These are phyloP conservation scores for Lachancea cidri DNA, from an alignment of 805 yeast genomes.

Conservation along the genomic window DNA sequence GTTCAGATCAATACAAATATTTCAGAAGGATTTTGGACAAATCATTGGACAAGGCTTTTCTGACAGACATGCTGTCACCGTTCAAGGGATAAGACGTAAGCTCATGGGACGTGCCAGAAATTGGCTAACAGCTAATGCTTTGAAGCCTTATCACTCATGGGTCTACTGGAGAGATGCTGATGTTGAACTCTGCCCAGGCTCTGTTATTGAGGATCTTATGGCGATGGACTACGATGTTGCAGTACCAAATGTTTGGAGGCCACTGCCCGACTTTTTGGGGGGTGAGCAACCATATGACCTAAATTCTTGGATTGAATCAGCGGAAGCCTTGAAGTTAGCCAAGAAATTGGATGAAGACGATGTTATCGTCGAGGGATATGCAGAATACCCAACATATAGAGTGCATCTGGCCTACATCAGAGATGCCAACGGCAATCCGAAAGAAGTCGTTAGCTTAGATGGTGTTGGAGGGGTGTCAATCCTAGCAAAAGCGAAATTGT, in stretches of 20 bases:
- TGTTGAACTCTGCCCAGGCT: slow-evolving; percentile 75
- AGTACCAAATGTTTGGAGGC: slow-evolving; percentile 94
- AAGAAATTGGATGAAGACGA: slow-evolving; percentile 65
- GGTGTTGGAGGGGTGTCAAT: slow-evolving; percentile 89
- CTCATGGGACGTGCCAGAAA: slow-evolving; percentile 84
- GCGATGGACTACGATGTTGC: slow-evolving; percentile 62
- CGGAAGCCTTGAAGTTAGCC: slow-evolving; percentile 66
- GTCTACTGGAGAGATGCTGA: slow-evolving; percentile 90
- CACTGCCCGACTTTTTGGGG: slow-evolving; percentile 86
- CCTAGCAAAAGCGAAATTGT: slow-evolving; percentile 65
- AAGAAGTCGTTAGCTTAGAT: slow-evolving; percentile 65
- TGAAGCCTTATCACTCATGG: slow-evolving; percentile 84
- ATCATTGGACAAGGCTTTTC: slow-evolving; percentile 79
- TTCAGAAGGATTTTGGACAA: slow-evolving; percentile 79
- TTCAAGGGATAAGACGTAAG: slow-evolving; percentile 78
- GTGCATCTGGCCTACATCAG: slow-evolving; percentile 73
- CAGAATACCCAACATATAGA: slow-evolving; percentile 82
- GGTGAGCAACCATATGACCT: slow-evolving; percentile 89
- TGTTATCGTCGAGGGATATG: slow-evolving; percentile 84
- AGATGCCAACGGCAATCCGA: slow-evolving; percentile 52
- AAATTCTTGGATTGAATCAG: slow-evolving; percentile 93
- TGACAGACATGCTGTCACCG: slow-evolving; percentile 79
- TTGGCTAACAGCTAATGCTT: slow-evolving; percentile 70
- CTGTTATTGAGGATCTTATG: slow-evolving; percentile 72
- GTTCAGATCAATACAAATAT: slow-evolving; percentile 75